These are phyloP conservation scores for Deuterostichococcus epilithicus DNA, from an alignment of 139 green algal genomes.

Conservation along the genomic window DNA sequence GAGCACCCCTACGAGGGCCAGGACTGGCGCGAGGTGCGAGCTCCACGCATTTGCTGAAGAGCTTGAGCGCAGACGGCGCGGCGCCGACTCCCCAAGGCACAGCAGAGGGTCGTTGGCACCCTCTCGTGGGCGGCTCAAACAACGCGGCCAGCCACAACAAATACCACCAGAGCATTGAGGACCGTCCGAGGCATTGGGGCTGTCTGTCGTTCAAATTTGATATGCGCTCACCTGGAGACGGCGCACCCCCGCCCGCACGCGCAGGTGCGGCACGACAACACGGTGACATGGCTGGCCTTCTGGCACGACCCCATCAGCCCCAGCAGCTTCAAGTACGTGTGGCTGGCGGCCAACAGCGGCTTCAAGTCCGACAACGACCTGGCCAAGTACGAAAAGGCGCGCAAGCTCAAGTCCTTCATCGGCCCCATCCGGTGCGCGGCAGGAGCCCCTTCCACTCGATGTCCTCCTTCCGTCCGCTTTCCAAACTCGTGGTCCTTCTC, in stretches of 20 bases:
- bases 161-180: too few relatives aligned
- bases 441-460: too few relatives aligned
- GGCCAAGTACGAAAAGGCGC: constrained; percentile 97
- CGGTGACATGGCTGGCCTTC: constrained; percentile 96
- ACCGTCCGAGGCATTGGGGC: too few relatives aligned
- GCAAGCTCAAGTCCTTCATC: constrained; percentile 75
- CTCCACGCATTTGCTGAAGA: not conserved
- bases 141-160: too few relatives aligned
- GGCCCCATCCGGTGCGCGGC: constrained; percentile 27
- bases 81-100: too few relatives aligned
- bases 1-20: constrained; percentile 81
- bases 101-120: too few relatives aligned
- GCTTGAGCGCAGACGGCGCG: too few relatives aligned
- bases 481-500: not conserved
- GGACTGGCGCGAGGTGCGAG: constrained; percentile 36
- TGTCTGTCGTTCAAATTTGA: too few relatives aligned
- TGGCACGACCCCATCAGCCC: constrained; percentile 90
- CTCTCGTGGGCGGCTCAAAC: too few relatives aligned
- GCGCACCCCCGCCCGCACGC: not conserved
- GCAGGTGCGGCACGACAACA: constrained; percentile 81
- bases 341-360: constrained; percentile 81
- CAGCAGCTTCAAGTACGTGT: constrained; percentile 94
- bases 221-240: too few relatives aligned
- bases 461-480: too few relatives aligned
- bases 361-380: constrained; percentile 93